A percentile compares a stretch with the other conserved stretches of the same genome.
Conservation (phyloP, 805 yeast genomes). For the Candida krabiensis region DNA sequence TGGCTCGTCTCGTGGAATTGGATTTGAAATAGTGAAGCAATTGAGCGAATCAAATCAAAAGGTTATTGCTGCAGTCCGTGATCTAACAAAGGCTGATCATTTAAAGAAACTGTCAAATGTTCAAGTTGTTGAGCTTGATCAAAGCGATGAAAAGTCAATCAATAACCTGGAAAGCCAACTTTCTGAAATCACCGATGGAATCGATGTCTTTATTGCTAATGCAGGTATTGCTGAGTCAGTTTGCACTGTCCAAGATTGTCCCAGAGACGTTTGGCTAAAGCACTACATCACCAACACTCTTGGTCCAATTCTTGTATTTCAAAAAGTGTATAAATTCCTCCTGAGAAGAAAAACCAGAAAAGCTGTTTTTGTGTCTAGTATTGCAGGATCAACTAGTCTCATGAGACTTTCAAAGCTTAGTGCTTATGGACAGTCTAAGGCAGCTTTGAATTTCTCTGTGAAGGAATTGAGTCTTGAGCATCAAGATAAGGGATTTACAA, state of each 20-base stretch:
- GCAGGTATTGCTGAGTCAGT: conserved; percentile 25
- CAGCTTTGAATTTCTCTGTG: conserved; percentile 33
- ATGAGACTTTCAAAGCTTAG: conserved; percentile 20
- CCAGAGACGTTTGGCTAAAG: not conserved
- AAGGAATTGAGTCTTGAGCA: conserved; percentile 29
- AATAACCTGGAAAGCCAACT: conserved; percentile 16
- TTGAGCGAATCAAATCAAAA: conserved; percentile 22
- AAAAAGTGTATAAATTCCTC: conserved; percentile 31
- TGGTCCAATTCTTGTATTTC: conserved; percentile 34
- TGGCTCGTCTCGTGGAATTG: conserved; percentile 46
- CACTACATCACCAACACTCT: conserved; percentile 25
- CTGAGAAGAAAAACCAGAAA: conserved; percentile 27
- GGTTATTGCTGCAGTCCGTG: conserved; percentile 23
- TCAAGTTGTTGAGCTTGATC: conserved; percentile 24
- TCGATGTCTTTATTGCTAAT: conserved; percentile 38
- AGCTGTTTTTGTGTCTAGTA: conserved; percentile 30
- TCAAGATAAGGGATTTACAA: conserved; percentile 19
- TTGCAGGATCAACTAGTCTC: conserved; percentile 29
- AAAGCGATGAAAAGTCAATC: conserved; percentile 19
- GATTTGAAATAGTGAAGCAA: conserved; percentile 32
- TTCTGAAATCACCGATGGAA: conserved; percentile 17
- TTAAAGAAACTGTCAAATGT: conserved; percentile 22
- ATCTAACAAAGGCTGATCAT: conserved; percentile 10
- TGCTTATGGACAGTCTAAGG: conserved; percentile 38
- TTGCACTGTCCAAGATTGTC: not conserved